A percentile compares a stretch with the other conserved stretches of the same genome.
Evolutionary conservation across 2,329 filamentous ascomycete genomes (phyloP).

Genomic region (Talaromyces sp.): DNA sequence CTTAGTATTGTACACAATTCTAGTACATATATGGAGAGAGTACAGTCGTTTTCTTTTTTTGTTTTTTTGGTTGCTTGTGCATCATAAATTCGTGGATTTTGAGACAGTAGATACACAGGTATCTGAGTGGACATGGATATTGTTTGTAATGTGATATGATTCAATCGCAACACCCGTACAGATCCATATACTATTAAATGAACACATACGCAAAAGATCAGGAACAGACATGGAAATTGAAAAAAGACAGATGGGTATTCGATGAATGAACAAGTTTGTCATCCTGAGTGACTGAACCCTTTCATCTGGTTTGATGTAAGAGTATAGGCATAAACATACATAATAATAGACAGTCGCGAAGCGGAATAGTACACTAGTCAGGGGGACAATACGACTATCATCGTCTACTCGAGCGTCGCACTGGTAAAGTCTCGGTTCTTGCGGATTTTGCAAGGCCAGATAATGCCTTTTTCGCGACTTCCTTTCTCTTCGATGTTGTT

Average conservation of each 20-base stretch:
- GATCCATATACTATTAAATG: not conserved
- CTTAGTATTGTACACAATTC: slow-evolving; percentile 6
- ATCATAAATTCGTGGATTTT: not conserved
- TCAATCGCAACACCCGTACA: not conserved
- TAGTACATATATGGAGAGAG: slow-evolving; percentile 15
- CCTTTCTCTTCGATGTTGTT: not conserved
- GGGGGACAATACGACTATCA: not conserved
- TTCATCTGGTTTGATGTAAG: not conserved
- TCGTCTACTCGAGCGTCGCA: slow-evolving; percentile 18
- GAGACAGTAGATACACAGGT: not conserved
- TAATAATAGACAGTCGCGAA: not conserved
- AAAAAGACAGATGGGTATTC: slow-evolving; percentile 12
- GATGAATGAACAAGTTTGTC: slow-evolving; percentile 10
- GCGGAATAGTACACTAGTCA: not conserved
- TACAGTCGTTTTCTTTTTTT: not conserved
- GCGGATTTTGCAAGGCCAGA: slow-evolving; percentile 6
- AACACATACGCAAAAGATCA: not conserved
- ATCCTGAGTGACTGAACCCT: slow-evolving; percentile 4
- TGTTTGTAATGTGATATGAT: not conserved
- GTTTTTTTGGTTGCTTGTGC: not conserved
- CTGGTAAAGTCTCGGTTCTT: slow-evolving; percentile 15
- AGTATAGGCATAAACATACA: slow-evolving; percentile 6
- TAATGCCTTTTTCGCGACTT: slow-evolving; percentile 8
- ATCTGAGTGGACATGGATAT: not conserved
- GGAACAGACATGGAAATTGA: not conserved